Evolutionary conservation across 2,329 filamentous ascomycete genomes (phyloP).

Genomic region (Chrysoporthe deuterocubensis): DNA sequence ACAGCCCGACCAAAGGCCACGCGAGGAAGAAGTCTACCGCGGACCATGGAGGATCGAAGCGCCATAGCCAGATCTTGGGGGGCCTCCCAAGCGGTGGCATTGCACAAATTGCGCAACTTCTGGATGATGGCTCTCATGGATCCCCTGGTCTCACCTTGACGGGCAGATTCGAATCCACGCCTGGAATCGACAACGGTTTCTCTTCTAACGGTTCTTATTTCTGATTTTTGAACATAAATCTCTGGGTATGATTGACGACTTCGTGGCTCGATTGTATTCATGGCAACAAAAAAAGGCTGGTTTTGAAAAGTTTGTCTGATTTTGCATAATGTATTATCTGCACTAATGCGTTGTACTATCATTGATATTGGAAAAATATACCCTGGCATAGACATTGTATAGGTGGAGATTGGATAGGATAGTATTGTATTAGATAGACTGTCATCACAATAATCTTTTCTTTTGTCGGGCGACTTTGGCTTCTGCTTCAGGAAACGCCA

Average conservation of each 20-base stretch:
- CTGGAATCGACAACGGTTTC: conserved; percentile 22
- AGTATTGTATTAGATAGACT: conserved; percentile 7
- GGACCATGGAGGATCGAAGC: conserved; percentile 22
- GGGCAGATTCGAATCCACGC: conserved; percentile 28
- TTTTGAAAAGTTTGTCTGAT: conserved; percentile 12
- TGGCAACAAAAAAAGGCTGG: conserved; percentile 6
- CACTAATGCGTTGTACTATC: conserved; percentile 8
- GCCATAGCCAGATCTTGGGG: conserved; percentile 27
- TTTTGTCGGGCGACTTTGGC: conserved; percentile 12
- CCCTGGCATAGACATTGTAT: conserved; percentile 25
- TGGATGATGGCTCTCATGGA: conserved; percentile 14
- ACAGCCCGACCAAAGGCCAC: conserved; percentile 24
- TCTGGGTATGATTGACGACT: conserved; percentile 12
- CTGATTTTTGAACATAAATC: conserved; percentile 2
- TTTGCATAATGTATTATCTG: background rate
- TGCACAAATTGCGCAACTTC: conserved; percentile 13
- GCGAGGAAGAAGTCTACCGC: conserved; percentile 21
- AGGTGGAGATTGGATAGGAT: conserved; percentile 21
- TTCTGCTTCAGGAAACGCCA: background rate
- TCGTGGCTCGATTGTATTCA: conserved; percentile 3
- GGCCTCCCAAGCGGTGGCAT: conserved; percentile 25
- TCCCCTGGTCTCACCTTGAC: conserved; percentile 25
- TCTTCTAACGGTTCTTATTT: conserved; percentile 22
- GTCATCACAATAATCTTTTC: conserved; percentile 19
- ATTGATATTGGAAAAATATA: conserved; percentile 9